Base-by-base conservation (phyloP, 192 early-diverging fungal species). In the Backusella macrospora region DNA sequence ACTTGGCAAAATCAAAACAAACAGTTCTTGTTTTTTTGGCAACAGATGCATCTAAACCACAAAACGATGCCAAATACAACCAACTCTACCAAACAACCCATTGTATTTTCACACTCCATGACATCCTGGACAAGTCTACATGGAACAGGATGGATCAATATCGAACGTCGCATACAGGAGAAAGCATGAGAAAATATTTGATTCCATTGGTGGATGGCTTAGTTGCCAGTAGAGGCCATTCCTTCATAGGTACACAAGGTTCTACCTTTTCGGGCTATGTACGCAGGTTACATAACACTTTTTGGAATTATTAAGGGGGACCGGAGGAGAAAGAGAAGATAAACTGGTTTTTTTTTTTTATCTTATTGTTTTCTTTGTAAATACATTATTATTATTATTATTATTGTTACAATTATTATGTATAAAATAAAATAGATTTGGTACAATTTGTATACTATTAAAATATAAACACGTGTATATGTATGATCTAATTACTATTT, bases 11-110 rank as follows among this genome's bases (percentile, higher is more conserved):
- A 29, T 47, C 62, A 14, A 55, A 69, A 14, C 46, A 76, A 6
- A 63, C 62, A 9, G 78, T 82, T 1, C 70, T 85, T 18, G 77
- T 87, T 12, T 87, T 85, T 62, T 75, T 87, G 55, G 86, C 86
- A 10, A 87, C 86, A 2, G 86, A 87, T 23, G 78, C 82, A 1
- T 78, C 69, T 16, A 40, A 67, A 3, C 85, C 86, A 21, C 75
- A 79, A 18, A 67, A 46, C 0, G 84, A 84, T 59, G 71, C 70
- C 4, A 75, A 78, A 23, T 83, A 85, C 62, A 68, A 77, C 39
- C 38, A 64, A 12, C 64, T 88, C 4, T 88, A 81, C 52, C 16
- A 71, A 8, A 74, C 73, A 1, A 83, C 75, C 63, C 80, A 78
- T 4, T 87, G 86, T 42, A 82, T 77, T 7, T 85, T 85, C 26